phyloP scores from a whole-genome alignment of 495 filamentous ascomycete species.

The Penicillium egyptiacum region DNA sequence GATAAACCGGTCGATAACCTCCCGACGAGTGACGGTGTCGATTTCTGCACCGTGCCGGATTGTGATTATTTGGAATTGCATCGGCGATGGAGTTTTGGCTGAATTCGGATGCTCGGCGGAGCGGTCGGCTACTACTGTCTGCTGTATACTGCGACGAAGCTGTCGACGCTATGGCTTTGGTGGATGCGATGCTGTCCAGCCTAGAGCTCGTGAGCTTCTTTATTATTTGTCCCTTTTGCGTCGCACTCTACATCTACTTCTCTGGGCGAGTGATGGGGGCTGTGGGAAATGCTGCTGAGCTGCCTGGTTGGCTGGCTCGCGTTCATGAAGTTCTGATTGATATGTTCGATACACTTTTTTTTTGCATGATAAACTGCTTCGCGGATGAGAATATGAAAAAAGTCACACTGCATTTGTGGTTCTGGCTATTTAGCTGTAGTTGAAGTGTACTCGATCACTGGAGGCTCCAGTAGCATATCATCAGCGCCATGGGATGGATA shows the following conservation, averaged over 20 bases:
- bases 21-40: not conserved
- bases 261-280: not conserved
- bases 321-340: slow-evolving; percentile 16
- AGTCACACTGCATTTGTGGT: not conserved
- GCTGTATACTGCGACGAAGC: not conserved
- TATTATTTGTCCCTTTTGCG: not conserved
- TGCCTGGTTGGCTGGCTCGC: slow-evolving; percentile 1
- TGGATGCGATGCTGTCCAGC: not conserved
- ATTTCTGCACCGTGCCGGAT: not conserved
- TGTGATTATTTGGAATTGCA: not conserved
- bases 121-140: not conserved
- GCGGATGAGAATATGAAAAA: slow-evolving; percentile 7
- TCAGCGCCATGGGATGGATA: not conserved
- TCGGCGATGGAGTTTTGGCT: slow-evolving; percentile 5
- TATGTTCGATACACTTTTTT: slow-evolving; percentile 13
- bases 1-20: not conserved
- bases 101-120: not conserved
- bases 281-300: slow-evolving; percentile 6
- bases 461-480: not conserved
- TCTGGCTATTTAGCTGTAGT: not conserved
- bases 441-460: not conserved
- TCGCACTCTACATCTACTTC: not conserved
- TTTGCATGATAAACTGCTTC: slow-evolving; percentile 4
- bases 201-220: not conserved
- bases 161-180: not conserved